A percentile compares a stretch with the other conserved stretches of the same genome.
These are phyloP conservation scores for Centaurea solstitialis DNA, from an alignment of 129 eudicot genomes.

Conservation along the genomic window DNA sequence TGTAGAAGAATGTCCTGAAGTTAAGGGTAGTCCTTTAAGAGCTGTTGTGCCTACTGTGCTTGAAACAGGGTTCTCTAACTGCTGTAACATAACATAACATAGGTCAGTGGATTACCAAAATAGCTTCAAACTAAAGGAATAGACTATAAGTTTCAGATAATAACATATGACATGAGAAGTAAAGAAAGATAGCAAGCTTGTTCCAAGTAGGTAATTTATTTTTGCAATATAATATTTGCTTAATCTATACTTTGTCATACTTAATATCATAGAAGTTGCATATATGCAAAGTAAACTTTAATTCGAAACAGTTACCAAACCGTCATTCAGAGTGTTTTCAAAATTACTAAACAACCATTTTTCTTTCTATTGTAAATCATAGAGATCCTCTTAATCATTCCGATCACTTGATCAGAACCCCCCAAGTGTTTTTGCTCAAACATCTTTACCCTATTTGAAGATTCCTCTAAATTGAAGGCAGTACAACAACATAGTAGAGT, in stretches of 20 bases:
- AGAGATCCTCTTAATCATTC: background rate
- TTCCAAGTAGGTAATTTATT: background rate
- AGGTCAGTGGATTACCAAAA: conserved; percentile 5
- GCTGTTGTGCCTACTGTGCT: conserved; percentile 25
- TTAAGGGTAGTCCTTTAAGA: conserved; percentile 40
- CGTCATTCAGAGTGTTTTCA: background rate
- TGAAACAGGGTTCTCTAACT: conserved; percentile 49
- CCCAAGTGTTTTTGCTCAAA: background rate
- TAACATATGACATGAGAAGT: background rate
- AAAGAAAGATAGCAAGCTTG: background rate
- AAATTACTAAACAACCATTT: background rate
- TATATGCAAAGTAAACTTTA: background rate
- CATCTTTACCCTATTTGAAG: too few relatives aligned
- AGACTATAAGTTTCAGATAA: background rate
- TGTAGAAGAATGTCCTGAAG: conserved; percentile 41
- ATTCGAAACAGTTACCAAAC: background rate
- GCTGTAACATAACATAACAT: conserved; percentile 22
- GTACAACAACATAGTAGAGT: background rate
- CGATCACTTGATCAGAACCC: background rate
- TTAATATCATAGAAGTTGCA: background rate
- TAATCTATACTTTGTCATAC: background rate
- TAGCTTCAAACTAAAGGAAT: background rate
- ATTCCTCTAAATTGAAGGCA: background rate
- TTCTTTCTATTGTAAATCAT: background rate
- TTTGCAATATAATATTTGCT: too few relatives aligned